Evolutionary conservation across 2,329 filamentous ascomycete genomes (phyloP), one percentile per base, ranked within the genome.

Genomic region (Volutella citrinella): DNA sequence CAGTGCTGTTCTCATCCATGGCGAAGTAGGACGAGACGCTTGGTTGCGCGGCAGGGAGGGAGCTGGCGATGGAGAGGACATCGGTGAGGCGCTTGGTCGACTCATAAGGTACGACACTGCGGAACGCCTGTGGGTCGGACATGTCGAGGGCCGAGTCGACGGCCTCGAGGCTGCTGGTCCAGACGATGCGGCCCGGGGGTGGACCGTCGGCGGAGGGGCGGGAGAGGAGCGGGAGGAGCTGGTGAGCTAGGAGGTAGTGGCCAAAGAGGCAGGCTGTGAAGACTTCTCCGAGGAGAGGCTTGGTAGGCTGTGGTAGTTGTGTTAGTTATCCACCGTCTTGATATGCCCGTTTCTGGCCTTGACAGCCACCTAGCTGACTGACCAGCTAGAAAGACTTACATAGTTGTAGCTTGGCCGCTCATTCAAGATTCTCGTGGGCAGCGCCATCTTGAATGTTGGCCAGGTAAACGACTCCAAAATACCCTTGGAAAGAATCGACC

Each of bases 231-330:
- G 87, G 84, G 47, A 84, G 74, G 10, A 97, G 73, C 54, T 83
- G 80, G 59, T 95, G 90, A 12, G 79, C 78, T 16, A 98, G 78
- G 54, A 96, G 66, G 59, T 98, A 97, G 65, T 98, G 93, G 0
- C 93, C 93, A 56, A 98, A 97, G 19, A 95, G 76, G 56, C 97
- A 97, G 30, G 91, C 84, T 57, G 83, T 84, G 59, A 97, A 98
- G 13, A 95, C 80, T 47, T 87, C 74, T 4, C 88, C 90, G 1
- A 98, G 66, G 6, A 69, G 65, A 1, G 83, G 80, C 42, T 60
- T 56, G 4, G 60, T 55, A 11, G 74, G 65, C 55, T 89, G 73
- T 26, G 12, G 12, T 22, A 8, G 20, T 22, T 22, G 12, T n/a
- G n/a, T n/a, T n/a, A n/a, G n/a, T n/a, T n/a, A n/a, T n/a, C n/a